Base-by-base conservation (phyloP, 257 asterid species). In the Solanum tarijense region DNA sequence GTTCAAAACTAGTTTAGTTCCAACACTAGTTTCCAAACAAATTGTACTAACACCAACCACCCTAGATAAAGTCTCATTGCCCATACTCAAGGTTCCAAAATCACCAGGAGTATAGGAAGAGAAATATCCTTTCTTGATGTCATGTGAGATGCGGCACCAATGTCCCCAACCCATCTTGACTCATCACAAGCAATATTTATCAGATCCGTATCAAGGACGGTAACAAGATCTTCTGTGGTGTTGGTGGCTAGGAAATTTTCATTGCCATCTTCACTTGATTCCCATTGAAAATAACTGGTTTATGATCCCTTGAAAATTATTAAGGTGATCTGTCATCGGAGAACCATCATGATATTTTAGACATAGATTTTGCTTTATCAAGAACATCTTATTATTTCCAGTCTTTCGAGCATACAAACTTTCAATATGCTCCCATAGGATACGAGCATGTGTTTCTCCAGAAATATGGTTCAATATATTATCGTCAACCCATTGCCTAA, bases 141-240 rank as follows among this genome's bases (percentile, higher is more conserved):
- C 23, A 52, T 23, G 4, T 52, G 9, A 52, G 62, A 52, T 52
- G 62, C 9, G n/a, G 9, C 62, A 6, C n/a, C 9, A 52, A 6
- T 52, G 62, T 52, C 62, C 23, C 8, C n/a, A 52, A 52, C 62
- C 62, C 9, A 52, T 1, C 9, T 5, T 52, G 62, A 52, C 62
- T 52, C 9, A 52, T 52, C 62, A 52, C 23, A 52, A 6, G 23
- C 62, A 52, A 16, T 52, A 16, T 52, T 52, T 16, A 52, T 52
- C n/a, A 6, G 1, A 16, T 52, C 0, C 0, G 2, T 18, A 52
- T 52, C n/a, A 52, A 52, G 9, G n/a, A 18, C 1, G 3, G n/a
- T 52, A 52, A 18, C 62, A 52, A 52, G 9, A 52, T 52, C 62
- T 52, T 52, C 62, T 18, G 1, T 52, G 23, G 62, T 52, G 62